Conservation (phyloP, 75 land plant species). For the Cryptomeria japonica region DNA sequence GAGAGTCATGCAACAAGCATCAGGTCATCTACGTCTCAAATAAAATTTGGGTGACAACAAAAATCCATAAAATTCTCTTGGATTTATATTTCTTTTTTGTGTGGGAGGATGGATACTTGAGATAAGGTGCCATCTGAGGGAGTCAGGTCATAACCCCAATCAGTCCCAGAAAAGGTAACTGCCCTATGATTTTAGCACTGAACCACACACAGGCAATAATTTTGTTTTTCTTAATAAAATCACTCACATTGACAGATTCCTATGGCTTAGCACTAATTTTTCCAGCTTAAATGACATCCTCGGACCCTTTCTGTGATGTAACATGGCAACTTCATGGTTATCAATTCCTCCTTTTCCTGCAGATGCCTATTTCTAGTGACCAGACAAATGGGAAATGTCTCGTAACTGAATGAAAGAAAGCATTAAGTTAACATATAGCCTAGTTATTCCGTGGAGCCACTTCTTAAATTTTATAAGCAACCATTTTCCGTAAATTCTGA, state of each 20-base stretch:
- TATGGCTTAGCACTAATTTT: neutral
- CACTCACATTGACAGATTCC: neutral
- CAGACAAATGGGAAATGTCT: neutral
- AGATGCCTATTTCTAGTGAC: neutral
- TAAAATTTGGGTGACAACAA: neutral
- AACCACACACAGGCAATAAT: too few species aligned
- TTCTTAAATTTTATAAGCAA: too few species aligned
- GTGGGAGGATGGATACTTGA: too few species aligned
- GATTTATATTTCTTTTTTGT: neutral
- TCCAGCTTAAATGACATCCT: neutral
- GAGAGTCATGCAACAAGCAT: neutral
- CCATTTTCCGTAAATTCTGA: too few species aligned
- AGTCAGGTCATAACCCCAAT: too few species aligned
- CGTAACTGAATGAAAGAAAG: neutral
- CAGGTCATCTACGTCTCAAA: neutral
- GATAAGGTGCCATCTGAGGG: too few species aligned
- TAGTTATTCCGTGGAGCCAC: neutral
- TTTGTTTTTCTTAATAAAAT: neutral
- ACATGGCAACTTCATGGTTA: neutral
- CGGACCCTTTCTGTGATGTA: neutral
- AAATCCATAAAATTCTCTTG: neutral
- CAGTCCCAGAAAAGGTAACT: neutral
- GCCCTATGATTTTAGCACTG: too few species aligned
- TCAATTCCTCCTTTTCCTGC: neutral
- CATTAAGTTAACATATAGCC: neutral